Evolutionary conservation across 2,329 filamentous ascomycete genomes (phyloP), one percentile per base, ranked within the genome.

Genomic region (Massarina eburnea): DNA sequence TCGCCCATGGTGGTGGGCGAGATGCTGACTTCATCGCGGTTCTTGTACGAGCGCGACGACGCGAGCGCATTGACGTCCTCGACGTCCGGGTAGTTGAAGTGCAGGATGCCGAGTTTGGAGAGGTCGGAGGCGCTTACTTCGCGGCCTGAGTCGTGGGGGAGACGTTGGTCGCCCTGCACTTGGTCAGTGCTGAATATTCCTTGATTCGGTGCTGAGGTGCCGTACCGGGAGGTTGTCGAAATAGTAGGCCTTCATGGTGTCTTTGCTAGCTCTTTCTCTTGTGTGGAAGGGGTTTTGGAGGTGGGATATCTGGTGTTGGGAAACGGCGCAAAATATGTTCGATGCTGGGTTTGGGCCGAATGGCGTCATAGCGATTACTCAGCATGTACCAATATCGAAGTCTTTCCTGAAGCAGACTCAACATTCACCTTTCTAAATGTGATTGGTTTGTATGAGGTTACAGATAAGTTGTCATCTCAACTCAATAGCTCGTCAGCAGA

Each of bases 21-120:
- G 18, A 99, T 89, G 49, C 82, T 88, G 69, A 97, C 88, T 73
- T 95, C 85, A 75, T 99, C 94, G 46, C 92, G 88, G 77, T 97
- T 96, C 76, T 88, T 91, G 80, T 99, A 97, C 59, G 82, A 80
- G 49, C 92, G 87, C 55, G 87, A 76, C 3, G 72, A 59, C 2
- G 94, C 92, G 35, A 99, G 81, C 34, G 74, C 69, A 69, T 97
- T 80, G 32, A 97, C 91, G 20, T 78, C 77, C 24, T 77, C 73
- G 39, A 91, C 67, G 26, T 82, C 74, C 10, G 84, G 76, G 59
- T 88, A 82, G 66, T 80, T 77, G 69, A 83, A 84, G 78, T 95
- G 94, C 35, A 89, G 73, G 29, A 99, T 90, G 48, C 92, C 92
- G 15, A 97, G 78, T 43, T 80, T 78, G 53, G 78, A 71, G 47